phyloP scores from a whole-genome alignment of 306 rosid species.

The Cotoneaster glaucophyllus region DNA sequence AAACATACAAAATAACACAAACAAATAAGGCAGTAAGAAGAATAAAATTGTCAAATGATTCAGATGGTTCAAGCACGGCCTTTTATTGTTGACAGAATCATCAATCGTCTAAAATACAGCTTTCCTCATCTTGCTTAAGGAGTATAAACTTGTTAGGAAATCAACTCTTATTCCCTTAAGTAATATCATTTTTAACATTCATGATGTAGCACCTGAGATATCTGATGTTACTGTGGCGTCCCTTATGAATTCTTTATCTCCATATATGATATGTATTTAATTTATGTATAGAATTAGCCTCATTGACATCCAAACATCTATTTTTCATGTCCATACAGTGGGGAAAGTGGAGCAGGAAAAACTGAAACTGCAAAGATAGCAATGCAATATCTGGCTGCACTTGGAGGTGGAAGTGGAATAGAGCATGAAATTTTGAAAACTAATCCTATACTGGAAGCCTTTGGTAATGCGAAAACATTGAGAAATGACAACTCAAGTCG shows the following conservation, averaged over 20 bases:
- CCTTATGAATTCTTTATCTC: not conserved
- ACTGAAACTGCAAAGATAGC: constrained; percentile 99
- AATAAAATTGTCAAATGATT: not conserved
- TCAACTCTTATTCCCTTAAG: not conserved
- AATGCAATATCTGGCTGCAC: constrained; percentile 95
- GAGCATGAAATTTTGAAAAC: constrained; percentile 94
- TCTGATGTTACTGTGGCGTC: not conserved
- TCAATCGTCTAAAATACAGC: not conserved
- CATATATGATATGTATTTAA: not conserved
- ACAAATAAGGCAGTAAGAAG: not conserved
- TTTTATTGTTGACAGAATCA: not conserved
- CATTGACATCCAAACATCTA: not conserved
- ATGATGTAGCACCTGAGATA: not conserved
- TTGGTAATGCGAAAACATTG: constrained; percentile 94
- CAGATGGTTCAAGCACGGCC: not conserved
- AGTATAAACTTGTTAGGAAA: not conserved
- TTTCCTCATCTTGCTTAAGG: not conserved
- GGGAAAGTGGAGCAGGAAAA: constrained; percentile 99
- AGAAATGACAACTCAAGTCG: constrained; percentile 99
- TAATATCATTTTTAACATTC: not conserved
- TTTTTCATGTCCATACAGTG: constrained; percentile 39
- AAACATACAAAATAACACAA: not conserved
- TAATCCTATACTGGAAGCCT: constrained; percentile 95
- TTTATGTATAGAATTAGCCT: not conserved
- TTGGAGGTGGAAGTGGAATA: constrained; percentile 99